These are phyloP conservation scores for Artemisia annua DNA, from an alignment of 129 eudicot genomes.

Conservation along the genomic window DNA sequence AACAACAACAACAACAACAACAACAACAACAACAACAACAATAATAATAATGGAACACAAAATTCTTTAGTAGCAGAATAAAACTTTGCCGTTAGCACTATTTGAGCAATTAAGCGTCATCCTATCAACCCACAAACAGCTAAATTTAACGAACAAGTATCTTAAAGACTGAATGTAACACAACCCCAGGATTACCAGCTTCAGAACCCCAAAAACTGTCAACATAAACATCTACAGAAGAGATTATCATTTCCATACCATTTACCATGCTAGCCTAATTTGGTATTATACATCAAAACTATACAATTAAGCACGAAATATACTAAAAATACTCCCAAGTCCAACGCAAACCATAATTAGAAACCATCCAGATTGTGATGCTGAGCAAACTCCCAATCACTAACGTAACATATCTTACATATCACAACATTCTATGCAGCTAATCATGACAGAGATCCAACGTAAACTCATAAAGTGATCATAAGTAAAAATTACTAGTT, in stretches of 20 bases:
- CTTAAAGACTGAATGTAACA: not conserved
- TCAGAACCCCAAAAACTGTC: too few species aligned
- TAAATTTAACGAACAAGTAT: not conserved
- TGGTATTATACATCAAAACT: not conserved
- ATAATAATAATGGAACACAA: not conserved
- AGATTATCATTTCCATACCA: not conserved
- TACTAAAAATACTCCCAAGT: not conserved
- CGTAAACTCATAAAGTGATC: not conserved
- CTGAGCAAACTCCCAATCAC: slow-evolving; percentile 3
- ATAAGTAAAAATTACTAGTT: not conserved
- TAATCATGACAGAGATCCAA: slow-evolving; percentile 15
- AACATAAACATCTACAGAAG: slow-evolving; percentile 4
- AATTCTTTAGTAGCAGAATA: slow-evolving; percentile 8
- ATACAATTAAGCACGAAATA: slow-evolving; percentile 2
- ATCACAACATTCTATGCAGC: slow-evolving; percentile 3
- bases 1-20: too few species aligned
- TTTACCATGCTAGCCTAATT: not conserved
- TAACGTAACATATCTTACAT: slow-evolving; percentile 5
- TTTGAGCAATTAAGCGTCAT: not conserved
- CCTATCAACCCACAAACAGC: not conserved
- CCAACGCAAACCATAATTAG: not conserved
- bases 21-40: too few species aligned
- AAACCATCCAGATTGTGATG: not conserved
- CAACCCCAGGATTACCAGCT: slow-evolving; percentile 1
- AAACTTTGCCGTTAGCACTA: not conserved